Percentiles rank a stretch among this genome's conserved stretches.
Conservation (phyloP, 2,329 filamentous ascomycete genomes). For the Colletotrichum sp. region DNA sequence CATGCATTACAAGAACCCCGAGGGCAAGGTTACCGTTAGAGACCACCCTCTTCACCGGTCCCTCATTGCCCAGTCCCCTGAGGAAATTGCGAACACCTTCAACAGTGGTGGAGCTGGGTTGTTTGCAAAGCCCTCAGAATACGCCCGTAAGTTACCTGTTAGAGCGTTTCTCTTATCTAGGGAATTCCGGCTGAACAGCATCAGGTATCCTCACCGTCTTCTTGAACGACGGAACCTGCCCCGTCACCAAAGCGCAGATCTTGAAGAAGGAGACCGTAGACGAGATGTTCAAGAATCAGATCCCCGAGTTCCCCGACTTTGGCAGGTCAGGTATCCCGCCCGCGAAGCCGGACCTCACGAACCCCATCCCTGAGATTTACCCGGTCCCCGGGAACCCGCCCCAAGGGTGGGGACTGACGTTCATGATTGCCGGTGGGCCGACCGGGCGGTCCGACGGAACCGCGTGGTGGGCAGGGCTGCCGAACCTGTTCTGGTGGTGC, state of each 20-base stretch:
- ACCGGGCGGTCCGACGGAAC: conserved; percentile 60
- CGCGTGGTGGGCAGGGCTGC: conserved; percentile 62
- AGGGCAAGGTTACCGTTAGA: conserved; percentile 43
- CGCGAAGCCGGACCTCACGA: conserved; percentile 54
- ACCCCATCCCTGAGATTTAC: conserved; percentile 56
- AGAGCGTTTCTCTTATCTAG: accelerated
- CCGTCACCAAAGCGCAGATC: conserved; percentile 58
- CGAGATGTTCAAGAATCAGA: conserved; percentile 70
- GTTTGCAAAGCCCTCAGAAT: conserved; percentile 66
- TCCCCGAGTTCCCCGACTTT: conserved; percentile 60
- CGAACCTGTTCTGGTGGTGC: conserved; percentile 68
- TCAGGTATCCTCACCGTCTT: conserved; percentile 65
- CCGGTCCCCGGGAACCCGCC: conserved; percentile 48
- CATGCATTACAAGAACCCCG: conserved; percentile 58
- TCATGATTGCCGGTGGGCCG: conserved; percentile 53
- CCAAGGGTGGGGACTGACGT: conserved; percentile 69
- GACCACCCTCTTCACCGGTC: conserved; percentile 58
- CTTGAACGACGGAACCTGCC: conserved; percentile 68
- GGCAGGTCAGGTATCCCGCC: conserved; percentile 47
- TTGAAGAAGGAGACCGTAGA: conserved; percentile 63
- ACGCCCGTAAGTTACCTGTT: conserved; percentile 49
- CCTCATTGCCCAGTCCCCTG: conserved; percentile 43
- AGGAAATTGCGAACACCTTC: conserved; percentile 40
- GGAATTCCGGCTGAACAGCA: background rate
- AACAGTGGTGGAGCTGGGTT: conserved; percentile 67